Evolutionary conservation across 192 early-diverging fungal species (phyloP), one percentile per base, ranked within the genome.

Genomic region (Mortierella alpina): DNA sequence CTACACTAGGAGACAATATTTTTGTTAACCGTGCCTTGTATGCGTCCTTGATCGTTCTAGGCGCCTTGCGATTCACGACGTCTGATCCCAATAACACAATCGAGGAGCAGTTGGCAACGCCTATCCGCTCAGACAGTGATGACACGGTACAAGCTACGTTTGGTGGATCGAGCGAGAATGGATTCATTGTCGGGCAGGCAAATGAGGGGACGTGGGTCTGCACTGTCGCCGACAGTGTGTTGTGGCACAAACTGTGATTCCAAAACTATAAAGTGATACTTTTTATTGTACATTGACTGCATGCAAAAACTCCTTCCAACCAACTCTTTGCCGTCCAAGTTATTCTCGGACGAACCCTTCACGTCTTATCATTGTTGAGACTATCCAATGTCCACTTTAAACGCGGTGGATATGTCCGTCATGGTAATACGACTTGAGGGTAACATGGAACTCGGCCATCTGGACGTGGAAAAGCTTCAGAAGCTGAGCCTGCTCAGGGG

Each of bases 391-490:
- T 31, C 31, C 31, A 3, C 4, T 41, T 69, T 82, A 73, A 70
- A 70, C 71, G 12, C 73, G 68, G 66, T 81, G 62, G 45, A 87
- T 61, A 59, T 91, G 76, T 48, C 89, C 94, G 45, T 90, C 86
- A 53, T 88, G 68, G 84, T 90, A 95, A 68, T 96, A 92, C 57
- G 91, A 88, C 57, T 92, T 68, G 31, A 96, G 83, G 42, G 90
- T 86, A 45, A 98, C 87, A 61, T 92, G 90, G 89, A 98, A 98
- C 59, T 93, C 92, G 31, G 96, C 91, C 88, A 94, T 90, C 84
- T 94, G 92, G 73, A 92, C 84, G 79, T 91, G 93, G 68, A 98
- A 96, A 59, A 95, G 90, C 87, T 96, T 97, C 84, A 99, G 84
- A 45, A 99, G 77, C 73, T 97, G 92, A 5, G 96, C 92, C 85